Percentiles rank a stretch among this genome's conserved stretches.
Evolutionary conservation across 306 rosid genomes (phyloP).

Genomic region (Cyclanthera cordifolia): DNA sequence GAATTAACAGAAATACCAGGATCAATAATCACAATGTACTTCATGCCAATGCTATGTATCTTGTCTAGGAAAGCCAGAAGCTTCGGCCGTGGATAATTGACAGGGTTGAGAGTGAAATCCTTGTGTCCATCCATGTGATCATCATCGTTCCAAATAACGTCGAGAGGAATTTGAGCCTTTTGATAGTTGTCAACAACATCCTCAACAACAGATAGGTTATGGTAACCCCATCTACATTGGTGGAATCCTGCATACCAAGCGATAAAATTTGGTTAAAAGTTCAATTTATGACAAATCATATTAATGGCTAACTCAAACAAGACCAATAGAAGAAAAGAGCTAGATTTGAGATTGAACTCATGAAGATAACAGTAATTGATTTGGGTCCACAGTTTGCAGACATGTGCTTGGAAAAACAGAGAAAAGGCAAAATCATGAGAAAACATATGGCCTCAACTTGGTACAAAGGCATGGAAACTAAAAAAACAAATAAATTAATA

Average conservation of each 20-base stretch:
- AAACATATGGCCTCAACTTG: not conserved
- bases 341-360: not conserved
- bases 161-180: constrained; percentile 83
- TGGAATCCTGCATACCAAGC: constrained; percentile 62
- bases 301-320: not conserved
- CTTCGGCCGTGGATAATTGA: constrained; percentile 66
- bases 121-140: constrained; percentile 92
- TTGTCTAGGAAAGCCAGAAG: constrained; percentile 63
- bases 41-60: constrained; percentile 84
- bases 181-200: constrained; percentile 82
- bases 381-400: constrained; percentile 4
- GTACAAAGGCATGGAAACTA: not conserved
- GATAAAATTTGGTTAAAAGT: not conserved
- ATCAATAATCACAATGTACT: constrained; percentile 73
- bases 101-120: constrained; percentile 68
- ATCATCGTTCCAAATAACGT: constrained; percentile 93
- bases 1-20: constrained; percentile 72
- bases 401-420: not conserved
- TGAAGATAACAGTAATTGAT: not conserved
- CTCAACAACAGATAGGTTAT: constrained; percentile 82
- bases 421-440: not conserved
- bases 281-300: not conserved
- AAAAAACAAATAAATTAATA: not conserved
- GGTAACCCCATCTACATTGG: constrained; percentile 99
- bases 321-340: not conserved